Conservation (phyloP, 306 rosid species). For the Quercus variabilis region DNA sequence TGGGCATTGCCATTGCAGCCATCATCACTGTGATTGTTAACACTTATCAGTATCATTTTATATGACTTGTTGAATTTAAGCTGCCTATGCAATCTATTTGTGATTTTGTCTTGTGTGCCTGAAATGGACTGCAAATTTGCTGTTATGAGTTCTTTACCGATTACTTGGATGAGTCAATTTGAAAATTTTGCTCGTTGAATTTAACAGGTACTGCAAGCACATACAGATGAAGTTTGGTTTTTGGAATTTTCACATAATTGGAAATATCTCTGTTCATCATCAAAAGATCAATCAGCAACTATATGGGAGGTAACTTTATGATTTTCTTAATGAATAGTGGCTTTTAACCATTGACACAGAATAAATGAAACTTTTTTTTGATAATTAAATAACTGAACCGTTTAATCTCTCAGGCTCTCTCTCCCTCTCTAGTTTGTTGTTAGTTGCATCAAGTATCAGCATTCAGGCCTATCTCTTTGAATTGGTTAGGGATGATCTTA, state of each 20-base stretch:
- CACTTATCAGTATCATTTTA: not conserved
- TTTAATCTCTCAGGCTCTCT: no score
- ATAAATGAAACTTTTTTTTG: no score
- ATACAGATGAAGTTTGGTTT: constrained; percentile 54
- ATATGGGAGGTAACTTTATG: constrained; percentile 50
- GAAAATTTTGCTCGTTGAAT: not conserved
- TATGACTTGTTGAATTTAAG: not conserved
- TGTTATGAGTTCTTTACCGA: not conserved
- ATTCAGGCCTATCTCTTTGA: no score
- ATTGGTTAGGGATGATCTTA: no score
- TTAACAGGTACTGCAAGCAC: constrained; percentile 42
- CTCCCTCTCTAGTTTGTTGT: no score
- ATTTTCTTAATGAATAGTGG: no score
- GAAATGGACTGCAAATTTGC: not conserved
- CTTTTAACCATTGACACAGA: no score
- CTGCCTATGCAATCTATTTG: not conserved
- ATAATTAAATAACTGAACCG: no score
- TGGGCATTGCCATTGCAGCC: not conserved
- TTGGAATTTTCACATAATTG: constrained; percentile 54
- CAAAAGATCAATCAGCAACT: constrained; percentile 43
- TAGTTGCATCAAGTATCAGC: no score
- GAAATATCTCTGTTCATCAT: constrained; percentile 47
- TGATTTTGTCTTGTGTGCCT: not conserved
- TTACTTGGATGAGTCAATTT: not conserved
- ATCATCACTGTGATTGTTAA: not conserved